Conservation (phyloP, 108 stramenopile species). For the Chaetoceros muelleri region DNA sequence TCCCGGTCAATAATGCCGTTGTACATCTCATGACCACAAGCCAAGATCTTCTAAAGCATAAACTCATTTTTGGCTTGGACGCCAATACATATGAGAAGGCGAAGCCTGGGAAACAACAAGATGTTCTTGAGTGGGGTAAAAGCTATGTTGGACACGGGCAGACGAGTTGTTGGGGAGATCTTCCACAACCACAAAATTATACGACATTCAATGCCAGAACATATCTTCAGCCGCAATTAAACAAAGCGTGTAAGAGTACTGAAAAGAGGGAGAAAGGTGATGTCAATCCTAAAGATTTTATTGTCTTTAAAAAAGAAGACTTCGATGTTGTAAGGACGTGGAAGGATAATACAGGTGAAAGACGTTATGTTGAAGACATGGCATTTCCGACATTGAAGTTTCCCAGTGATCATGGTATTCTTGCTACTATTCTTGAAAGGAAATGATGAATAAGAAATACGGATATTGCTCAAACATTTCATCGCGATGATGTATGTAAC, state of each 20-base stretch:
- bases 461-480: not conserved
- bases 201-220: constrained; percentile 73
- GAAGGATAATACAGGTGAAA: constrained; percentile 82
- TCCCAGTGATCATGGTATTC: constrained; percentile 79
- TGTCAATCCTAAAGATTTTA: constrained; percentile 87
- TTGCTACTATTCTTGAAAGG: constrained; percentile 50
- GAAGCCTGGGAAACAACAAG: constrained; percentile 62
- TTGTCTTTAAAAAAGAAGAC: constrained; percentile 55
- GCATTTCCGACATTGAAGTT: constrained; percentile 80
- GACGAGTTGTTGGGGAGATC: constrained; percentile 71
- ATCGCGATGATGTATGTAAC: too few relatives aligned
- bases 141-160: constrained; percentile 20
- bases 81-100: constrained; percentile 80
- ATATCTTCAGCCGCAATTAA: constrained; percentile 77
- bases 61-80: constrained; percentile 81
- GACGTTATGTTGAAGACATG: constrained; percentile 55
- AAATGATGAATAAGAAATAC: not conserved
- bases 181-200: constrained; percentile 46
- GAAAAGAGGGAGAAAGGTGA: constrained; percentile 53
- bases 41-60: constrained; percentile 15
- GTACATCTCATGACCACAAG: constrained; percentile 32
- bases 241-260: constrained; percentile 67
- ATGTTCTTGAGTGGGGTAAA: constrained; percentile 59
- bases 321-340: constrained; percentile 36
- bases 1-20: constrained; percentile 60